Evolutionary conservation across 805 yeast genomes (phyloP), one percentile per base, ranked within the genome.

Genomic region (Wickerhamomyces xylosicus): DNA sequence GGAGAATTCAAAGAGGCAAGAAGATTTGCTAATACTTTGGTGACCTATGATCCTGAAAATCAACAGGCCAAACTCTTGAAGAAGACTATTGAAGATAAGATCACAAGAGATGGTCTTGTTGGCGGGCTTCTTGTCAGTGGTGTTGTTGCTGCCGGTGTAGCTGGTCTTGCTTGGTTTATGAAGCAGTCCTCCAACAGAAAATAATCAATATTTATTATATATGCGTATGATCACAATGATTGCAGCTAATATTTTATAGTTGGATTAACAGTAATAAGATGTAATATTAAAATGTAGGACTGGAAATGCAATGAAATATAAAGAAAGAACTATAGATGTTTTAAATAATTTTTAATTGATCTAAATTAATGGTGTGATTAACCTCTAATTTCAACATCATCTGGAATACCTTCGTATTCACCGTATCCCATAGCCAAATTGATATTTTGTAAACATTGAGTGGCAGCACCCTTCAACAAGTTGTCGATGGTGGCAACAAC

Each of bases 401-500:
- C 74, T 36, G 98, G 97, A 55, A 92, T 92, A 52, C 97, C 97
- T 39, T 79, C 96, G 56, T 83, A 90, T 65, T 92, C 98, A 36
- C 84, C 90, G 61, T 85, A 92, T 19, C 89, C 89, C 66, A 83
- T 65, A 5, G 85, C 83, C 61, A 92, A 69, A 62, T 92, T 92
- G 61, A 94, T 84, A 68, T 92, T 92, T 64, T 92, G 99, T 60
- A 92, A 62, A 66, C 97, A 90, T 66, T 92, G 99, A 15, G 99
- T 92, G 35, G 97, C 95, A 34, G 99, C 99, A 48, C 99, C 99
- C 69, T 92, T 92, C 57, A 92, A 72, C 56, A 92, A 69, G 61
- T 92, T 92, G 58, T 92, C 99, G 52, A 92, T 90, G 4, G 97
- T 87, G 18, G 96, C 95, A 39, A 90, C 92, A 39, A 92, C 69